Evolutionary conservation across 2,329 filamentous ascomycete species (phyloP).

Genomic region (Epichloe amarillans): DNA sequence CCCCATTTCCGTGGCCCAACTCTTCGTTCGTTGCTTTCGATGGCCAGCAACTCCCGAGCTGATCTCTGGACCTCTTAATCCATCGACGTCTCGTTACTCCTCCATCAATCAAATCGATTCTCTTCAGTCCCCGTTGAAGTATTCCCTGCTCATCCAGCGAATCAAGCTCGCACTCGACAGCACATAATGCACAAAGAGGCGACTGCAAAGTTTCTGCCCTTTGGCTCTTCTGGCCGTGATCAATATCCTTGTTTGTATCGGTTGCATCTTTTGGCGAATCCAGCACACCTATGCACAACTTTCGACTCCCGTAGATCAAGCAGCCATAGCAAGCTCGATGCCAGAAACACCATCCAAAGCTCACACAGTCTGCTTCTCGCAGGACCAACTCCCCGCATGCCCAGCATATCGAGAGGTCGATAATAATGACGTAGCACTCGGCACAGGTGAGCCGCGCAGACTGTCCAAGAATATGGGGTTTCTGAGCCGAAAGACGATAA

Average conservation of each 20-base stretch:
- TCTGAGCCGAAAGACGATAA: slow-evolving; percentile 26
- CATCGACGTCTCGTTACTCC: slow-evolving; percentile 32
- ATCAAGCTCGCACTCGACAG: slow-evolving; percentile 26
- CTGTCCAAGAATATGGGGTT: slow-evolving; percentile 29
- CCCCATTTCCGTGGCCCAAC: slow-evolving; percentile 6
- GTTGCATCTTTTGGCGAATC: slow-evolving; percentile 22
- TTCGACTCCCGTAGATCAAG: slow-evolving; percentile 33
- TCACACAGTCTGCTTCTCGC: slow-evolving; percentile 40
- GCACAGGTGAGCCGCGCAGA: slow-evolving; percentile 35
- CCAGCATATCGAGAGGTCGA: slow-evolving; percentile 44
- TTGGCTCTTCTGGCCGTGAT: slow-evolving; percentile 3
- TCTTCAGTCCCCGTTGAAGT: slow-evolving; percentile 28
- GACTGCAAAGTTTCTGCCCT: slow-evolving; percentile 30
- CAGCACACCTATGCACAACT: slow-evolving; percentile 21
- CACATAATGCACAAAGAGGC: slow-evolving; percentile 37
- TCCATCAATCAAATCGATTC: slow-evolving; percentile 30
- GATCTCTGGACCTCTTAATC: slow-evolving; percentile 16
- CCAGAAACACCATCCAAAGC: slow-evolving; percentile 49
- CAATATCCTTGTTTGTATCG: slow-evolving; percentile 4
- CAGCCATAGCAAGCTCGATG: slow-evolving; percentile 43
- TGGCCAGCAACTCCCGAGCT: background rate
- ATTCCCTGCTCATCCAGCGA: slow-evolving; percentile 17
- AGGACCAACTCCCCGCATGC: slow-evolving; percentile 42
- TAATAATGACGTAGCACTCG: slow-evolving; percentile 31
- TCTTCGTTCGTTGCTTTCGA: background rate